phyloP scores from a whole-genome alignment of 306 rosid genomes.

The Lathyrus sativus region DNA sequence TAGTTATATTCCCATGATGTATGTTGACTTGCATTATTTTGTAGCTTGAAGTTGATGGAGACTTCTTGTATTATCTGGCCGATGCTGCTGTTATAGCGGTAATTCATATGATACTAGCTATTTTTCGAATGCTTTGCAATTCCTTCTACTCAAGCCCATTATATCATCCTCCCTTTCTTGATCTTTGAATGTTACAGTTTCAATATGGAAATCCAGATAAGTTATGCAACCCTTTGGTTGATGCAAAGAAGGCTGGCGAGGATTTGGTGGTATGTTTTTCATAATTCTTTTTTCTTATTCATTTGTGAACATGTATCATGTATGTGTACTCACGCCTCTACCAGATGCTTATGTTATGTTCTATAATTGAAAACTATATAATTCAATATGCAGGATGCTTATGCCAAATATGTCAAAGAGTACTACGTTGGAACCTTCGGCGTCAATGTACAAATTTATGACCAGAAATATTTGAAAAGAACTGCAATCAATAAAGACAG shows the following conservation, averaged over 20 bases:
- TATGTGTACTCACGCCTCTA: background rate
- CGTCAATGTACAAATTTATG: constrained; percentile 50
- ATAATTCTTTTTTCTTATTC: background rate
- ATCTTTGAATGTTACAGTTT: constrained; percentile 62
- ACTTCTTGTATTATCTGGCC: constrained; percentile 81
- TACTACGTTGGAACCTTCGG: constrained; percentile 65
- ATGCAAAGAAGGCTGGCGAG: constrained; percentile 77
- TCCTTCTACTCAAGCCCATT: constrained; percentile 25
- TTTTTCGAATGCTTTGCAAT: constrained; percentile 15
- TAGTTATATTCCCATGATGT: constrained; percentile 7
- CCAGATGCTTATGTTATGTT: background rate
- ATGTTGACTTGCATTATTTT: constrained; percentile 44
- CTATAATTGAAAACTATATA: background rate
- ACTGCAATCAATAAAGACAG: constrained; percentile 54
- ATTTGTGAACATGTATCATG: background rate
- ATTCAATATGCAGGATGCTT: constrained; percentile 63
- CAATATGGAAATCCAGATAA: constrained; percentile 97
- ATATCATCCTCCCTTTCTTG: constrained; percentile 16
- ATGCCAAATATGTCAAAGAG: constrained; percentile 84
- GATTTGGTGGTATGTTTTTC: constrained; percentile 80
- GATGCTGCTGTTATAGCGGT: constrained; percentile 87
- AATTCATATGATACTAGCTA: constrained; percentile 33
- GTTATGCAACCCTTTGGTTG: constrained; percentile 72
- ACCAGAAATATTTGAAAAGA: constrained; percentile 71
- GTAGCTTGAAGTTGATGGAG: constrained; percentile 86